A percentile compares a stretch with the other conserved stretches of the same genome.
Evolutionary conservation across 225 moss, liverwort and hornwort species (phyloP).

Genomic region (Pleurozium schreberi): DNA sequence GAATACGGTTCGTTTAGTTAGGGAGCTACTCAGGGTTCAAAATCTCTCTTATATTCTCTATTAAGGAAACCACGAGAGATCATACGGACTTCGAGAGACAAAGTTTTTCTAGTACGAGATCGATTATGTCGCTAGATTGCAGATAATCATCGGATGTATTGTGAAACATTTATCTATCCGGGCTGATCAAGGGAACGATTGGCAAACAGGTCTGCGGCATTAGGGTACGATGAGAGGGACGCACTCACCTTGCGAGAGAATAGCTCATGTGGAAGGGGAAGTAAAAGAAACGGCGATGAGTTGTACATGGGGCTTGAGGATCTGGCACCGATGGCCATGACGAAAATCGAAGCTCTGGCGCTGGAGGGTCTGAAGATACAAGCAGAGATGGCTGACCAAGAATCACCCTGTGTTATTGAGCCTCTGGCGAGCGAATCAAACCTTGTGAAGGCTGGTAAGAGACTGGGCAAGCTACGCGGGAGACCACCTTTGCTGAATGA

Average conservation of each 20-base stretch:
- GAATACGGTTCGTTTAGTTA: background rate
- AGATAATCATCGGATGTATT: background rate
- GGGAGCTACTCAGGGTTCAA: background rate
- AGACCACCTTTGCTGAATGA: constrained; percentile 8
- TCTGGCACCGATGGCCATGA: constrained; percentile 70
- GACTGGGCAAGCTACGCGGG: background rate
- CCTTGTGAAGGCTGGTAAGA: background rate
- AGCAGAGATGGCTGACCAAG: constrained; percentile 51
- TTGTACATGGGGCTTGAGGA: constrained; percentile 46
- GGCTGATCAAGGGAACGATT: background rate
- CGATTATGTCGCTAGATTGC: background rate
- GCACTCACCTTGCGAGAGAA: background rate
- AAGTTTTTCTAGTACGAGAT: background rate
- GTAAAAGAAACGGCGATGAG: constrained; percentile 7
- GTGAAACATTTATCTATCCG: background rate
- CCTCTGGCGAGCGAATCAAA: constrained; percentile 25
- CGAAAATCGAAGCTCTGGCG: constrained; percentile 73
- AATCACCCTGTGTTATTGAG: constrained; percentile 51
- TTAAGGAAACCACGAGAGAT: background rate
- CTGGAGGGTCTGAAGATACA: constrained; percentile 81
- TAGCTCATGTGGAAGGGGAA: background rate
- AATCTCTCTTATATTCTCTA: background rate
- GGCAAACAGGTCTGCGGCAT: background rate
- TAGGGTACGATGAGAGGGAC: background rate
- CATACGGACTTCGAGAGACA: background rate